Evolutionary conservation across 1,284 basidiomycete genomes (phyloP), one percentile per base, ranked within the genome.

Genomic region (Grifola frondosa): DNA sequence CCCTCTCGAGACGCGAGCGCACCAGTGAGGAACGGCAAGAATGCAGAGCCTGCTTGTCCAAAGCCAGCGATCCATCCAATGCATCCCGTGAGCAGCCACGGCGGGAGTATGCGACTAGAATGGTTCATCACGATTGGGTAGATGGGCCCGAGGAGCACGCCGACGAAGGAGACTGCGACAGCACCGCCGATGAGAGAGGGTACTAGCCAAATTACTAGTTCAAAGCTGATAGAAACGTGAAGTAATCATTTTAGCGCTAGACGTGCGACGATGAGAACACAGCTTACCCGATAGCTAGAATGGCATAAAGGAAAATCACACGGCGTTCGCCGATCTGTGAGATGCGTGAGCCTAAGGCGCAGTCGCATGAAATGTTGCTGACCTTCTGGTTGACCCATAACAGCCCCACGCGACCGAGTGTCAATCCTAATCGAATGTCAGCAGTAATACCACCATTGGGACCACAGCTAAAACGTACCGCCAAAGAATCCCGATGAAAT

Each of bases 201-300:
- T 0, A 80, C 76, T n/a, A 81, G 65, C 81, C 81, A 83, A 13
- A 83, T 63, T 24, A 78, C 61, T 30, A 84, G 54, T 50, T 83
- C 77, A 19, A 81, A 60, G 16, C 74, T 76, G 42, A 6, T 8
- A 3, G 32, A 11, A 10, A n/a, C n/a, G n/a, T n/a, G n/a, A n/a
- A n/a, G n/a, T n/a, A n/a, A n/a, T n/a, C n/a, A n/a, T n/a, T n/a
- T n/a, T n/a, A n/a, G n/a, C n/a, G n/a, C n/a, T n/a, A n/a, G n/a
- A n/a, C n/a, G n/a, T 5, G 15, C 11, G 24, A n/a, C 22, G 15
- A 10, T 13, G 16, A 17, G 10, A 30, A 7, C 1, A 54, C 63
- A n/a, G n/a, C n/a, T 17, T 44, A 67, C 67, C 40, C 60, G 7
- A 75, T 67, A 13, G 67, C 61, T 11, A 69, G 54, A 19, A 62